Evolutionary conservation across 2,329 filamentous ascomycete genomes (phyloP).

Genomic region (Diaporthe sp.): DNA sequence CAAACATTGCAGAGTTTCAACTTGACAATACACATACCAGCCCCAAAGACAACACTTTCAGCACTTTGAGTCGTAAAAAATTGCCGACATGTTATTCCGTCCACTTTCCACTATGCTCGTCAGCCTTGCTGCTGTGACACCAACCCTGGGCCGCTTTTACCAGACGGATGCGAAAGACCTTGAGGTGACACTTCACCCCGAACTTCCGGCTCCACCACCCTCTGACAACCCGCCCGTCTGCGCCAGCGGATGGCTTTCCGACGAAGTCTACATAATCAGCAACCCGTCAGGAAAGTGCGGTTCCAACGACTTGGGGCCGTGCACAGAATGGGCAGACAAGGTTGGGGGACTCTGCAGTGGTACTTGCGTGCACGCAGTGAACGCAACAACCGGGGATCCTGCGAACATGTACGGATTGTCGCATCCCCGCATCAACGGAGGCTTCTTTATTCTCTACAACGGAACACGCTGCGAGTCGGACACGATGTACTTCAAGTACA

Average conservation of each 20-base stretch:
- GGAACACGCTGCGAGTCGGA: conserved; percentile 3
- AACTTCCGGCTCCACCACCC: background rate
- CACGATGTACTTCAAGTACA: background rate
- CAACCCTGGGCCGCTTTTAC: background rate
- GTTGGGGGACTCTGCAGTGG: conserved; percentile 4
- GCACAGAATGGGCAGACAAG: conserved; percentile 2
- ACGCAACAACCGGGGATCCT: background rate
- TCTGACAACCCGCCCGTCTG: background rate
- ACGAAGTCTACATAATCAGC: conserved; percentile 19
- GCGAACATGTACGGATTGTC: conserved; percentile 3
- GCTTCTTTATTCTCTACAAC: conserved; percentile 17
- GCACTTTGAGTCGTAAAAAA: background rate
- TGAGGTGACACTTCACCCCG: background rate
- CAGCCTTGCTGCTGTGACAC: background rate
- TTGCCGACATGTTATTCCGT: background rate
- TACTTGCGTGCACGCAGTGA: conserved; percentile 3
- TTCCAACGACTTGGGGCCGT: background rate
- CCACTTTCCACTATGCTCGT: background rate
- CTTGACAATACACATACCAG: background rate
- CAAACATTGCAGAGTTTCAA: background rate
- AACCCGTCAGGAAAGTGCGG: conserved; percentile 3
- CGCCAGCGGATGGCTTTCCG: background rate
- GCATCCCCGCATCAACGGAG: background rate
- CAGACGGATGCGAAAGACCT: background rate
- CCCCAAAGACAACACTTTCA: too few relatives aligned